Evolutionary conservation across 164 flowering plant species (phyloP).

Genomic region (Saururus chinensis): DNA sequence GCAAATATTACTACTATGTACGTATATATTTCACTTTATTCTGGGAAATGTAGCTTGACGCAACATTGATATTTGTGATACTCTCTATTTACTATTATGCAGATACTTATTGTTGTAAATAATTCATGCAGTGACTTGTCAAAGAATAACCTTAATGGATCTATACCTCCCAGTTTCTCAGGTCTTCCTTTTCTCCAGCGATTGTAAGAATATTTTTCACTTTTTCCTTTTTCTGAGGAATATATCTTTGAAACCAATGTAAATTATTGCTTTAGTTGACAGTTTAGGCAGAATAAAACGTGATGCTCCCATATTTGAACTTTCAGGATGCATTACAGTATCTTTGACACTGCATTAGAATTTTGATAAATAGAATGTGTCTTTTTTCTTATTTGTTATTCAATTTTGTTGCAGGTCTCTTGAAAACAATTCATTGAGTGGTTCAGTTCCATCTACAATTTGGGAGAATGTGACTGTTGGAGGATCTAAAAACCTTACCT

Average conservation of each 20-base stretch:
- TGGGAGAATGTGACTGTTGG: constrained; percentile 49
- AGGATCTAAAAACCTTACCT: constrained; percentile 24
- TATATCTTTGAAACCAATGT: not conserved
- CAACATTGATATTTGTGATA: not conserved
- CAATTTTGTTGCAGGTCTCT: constrained; percentile 36
- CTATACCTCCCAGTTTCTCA: constrained; percentile 57
- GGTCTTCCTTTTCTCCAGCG: constrained; percentile 54
- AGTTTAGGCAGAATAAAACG: not conserved
- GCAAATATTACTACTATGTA: constrained; percentile 68
- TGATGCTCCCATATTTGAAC: not conserved
- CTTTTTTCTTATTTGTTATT: not conserved
- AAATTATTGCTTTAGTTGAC: too few relatives aligned
- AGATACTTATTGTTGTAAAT: constrained; percentile 2
- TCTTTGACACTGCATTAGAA: not conserved
- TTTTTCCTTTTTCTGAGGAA: not conserved
- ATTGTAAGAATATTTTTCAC: constrained; percentile 38
- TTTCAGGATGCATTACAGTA: not conserved
- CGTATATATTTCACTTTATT: constrained; percentile 5
- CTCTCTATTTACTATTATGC: not conserved
- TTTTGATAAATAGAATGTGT: not conserved
- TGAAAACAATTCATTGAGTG: constrained; percentile 40
- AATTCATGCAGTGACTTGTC: constrained; percentile 58
- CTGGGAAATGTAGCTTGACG: not conserved
- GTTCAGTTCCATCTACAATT: constrained; percentile 37
- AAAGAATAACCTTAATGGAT: constrained; percentile 56